Base-by-base conservation (phyloP, 176 grass and related monocot species). In the Ampelocalamus luodianensis region DNA sequence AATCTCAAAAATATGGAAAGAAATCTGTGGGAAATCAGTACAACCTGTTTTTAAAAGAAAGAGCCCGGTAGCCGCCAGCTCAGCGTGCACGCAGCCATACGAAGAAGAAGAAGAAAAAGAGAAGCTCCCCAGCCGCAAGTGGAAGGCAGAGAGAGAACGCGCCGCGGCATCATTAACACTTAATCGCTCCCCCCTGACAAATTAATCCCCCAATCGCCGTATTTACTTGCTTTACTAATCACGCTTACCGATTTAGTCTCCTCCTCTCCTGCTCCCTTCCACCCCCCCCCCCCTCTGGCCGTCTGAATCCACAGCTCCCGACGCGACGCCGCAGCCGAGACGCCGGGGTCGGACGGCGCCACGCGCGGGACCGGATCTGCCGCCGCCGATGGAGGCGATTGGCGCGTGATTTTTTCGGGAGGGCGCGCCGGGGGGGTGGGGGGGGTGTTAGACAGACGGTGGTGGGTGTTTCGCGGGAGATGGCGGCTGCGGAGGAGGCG, bases 141-240 rank as follows among this genome's bases (percentile, higher is more conserved):
- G 88, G 82, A 81, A 89, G 76, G 72, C 60, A 22, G n/a, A 60
- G 15, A 9, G 49, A 59, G 63, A 36, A 53, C 72, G 72, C 60
- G 46, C 55, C 34, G 46, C 36, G 32, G 71, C 32, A 29, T 1
- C 20, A 84, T 71, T 66, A 86, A 60, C 50, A 83, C 39, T 74
- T 90, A 90, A 90, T 90, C 73, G 46, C 84, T 72, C 2, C 65
- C 65, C 66, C 64, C 2, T 22, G 10, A 16, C 79, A 42, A 73
- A 71, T 88, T 76, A 27, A 29, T 42, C 86, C 62, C 14, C 26
- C 8, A 70, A 83, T 87, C 85, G 62, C 85, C 85, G 80, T 79
- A 87, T 87, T 90, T 90, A 75, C 80, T 87, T 58, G 74, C 67
- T 87, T 79, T 83, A 82, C 80, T 87, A 87, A 90, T 90, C 85